Evolutionary conservation across 2,329 filamentous ascomycete genomes (phyloP).

Genomic region (Mariannaea elegans): DNA sequence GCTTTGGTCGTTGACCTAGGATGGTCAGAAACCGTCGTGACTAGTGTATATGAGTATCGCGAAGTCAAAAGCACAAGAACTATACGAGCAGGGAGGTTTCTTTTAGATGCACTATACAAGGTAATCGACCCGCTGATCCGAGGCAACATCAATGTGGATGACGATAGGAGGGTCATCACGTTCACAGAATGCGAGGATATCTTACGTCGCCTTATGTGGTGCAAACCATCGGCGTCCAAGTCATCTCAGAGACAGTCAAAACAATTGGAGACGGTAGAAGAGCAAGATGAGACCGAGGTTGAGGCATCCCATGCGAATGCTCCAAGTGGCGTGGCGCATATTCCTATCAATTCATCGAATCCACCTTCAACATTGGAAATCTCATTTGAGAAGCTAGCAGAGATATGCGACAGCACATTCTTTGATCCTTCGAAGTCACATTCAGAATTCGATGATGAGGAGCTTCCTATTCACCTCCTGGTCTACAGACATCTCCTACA

Average conservation of each 20-base stretch:
- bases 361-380: slow-evolving; percentile 68
- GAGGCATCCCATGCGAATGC: slow-evolving; percentile 37
- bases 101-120: slow-evolving; percentile 75
- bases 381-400: slow-evolving; percentile 74
- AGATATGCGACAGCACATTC: slow-evolving; percentile 79
- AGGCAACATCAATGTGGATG: slow-evolving; percentile 43
- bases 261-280: slow-evolving; percentile 59
- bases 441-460: slow-evolving; percentile 82
- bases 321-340: slow-evolving; percentile 45
- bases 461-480: slow-evolving; percentile 79
- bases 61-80: slow-evolving; percentile 78
- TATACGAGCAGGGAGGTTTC: slow-evolving; percentile 75
- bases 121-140: slow-evolving; percentile 56
- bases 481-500: slow-evolving; percentile 79
- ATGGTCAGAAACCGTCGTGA: slow-evolving; percentile 89
- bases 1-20: slow-evolving; percentile 89
- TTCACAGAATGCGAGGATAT: slow-evolving; percentile 88
- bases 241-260: slow-evolving; percentile 49
- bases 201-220: slow-evolving; percentile 80
- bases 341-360: slow-evolving; percentile 57
- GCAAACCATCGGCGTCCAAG: slow-evolving; percentile 51
- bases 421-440: slow-evolving; percentile 66
- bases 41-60: slow-evolving; percentile 88
- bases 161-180: slow-evolving; percentile 55
- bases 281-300: slow-evolving; percentile 63